phyloP scores from a whole-genome alignment of 352 stramenopile genomes.

The Phytopythium delawarense region DNA sequence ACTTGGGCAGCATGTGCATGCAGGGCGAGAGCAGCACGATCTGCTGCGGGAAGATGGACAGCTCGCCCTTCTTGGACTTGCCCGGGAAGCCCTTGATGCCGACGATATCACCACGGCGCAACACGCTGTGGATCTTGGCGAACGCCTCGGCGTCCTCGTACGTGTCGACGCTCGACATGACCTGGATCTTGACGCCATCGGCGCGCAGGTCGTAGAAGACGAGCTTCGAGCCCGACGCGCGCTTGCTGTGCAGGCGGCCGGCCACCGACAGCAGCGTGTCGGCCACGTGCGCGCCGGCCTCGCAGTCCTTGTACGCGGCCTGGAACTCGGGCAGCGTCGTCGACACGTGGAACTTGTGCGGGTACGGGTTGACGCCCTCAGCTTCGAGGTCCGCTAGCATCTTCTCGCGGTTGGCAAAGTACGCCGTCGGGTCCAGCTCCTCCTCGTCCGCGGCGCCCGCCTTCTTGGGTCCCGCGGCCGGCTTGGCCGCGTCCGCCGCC shows the following conservation, averaged over 20 bases:
- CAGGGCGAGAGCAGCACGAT: slow-evolving; percentile 77
- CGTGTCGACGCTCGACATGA: slow-evolving; percentile 92
- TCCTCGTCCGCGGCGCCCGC: slow-evolving; percentile 81
- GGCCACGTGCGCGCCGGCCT: slow-evolving; percentile 80
- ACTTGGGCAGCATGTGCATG: slow-evolving; percentile 85
- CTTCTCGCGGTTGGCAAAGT: slow-evolving; percentile 95
- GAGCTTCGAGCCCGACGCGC: slow-evolving; percentile 94
- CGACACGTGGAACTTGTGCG: slow-evolving; percentile 98
- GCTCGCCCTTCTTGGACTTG: slow-evolving; percentile 98
- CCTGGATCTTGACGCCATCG: slow-evolving; percentile 94
- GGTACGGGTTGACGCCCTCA: slow-evolving; percentile 94
- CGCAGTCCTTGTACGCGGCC: slow-evolving; percentile 70
- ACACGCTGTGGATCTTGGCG: slow-evolving; percentile 79
- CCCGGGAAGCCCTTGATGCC: slow-evolving; percentile 92
- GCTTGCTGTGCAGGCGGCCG: slow-evolving; percentile 94
- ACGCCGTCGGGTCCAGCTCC: slow-evolving; percentile 96
- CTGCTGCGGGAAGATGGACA: slow-evolving; percentile 94
- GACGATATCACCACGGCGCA: slow-evolving; percentile 97
- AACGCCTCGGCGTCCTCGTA: slow-evolving; percentile 60
- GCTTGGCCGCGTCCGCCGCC: slow-evolving; percentile 62
- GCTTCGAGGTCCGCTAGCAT: slow-evolving; percentile 89
- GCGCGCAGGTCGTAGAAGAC: slow-evolving; percentile 98
- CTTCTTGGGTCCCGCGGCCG: slow-evolving; percentile 63
- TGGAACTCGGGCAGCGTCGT: slow-evolving; percentile 94
- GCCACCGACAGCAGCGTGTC: slow-evolving; percentile 90